These are phyloP conservation scores for Colletotrichum sp. DNA, from an alignment of 2,329 filamentous ascomycete species.

Conservation along the genomic window DNA sequence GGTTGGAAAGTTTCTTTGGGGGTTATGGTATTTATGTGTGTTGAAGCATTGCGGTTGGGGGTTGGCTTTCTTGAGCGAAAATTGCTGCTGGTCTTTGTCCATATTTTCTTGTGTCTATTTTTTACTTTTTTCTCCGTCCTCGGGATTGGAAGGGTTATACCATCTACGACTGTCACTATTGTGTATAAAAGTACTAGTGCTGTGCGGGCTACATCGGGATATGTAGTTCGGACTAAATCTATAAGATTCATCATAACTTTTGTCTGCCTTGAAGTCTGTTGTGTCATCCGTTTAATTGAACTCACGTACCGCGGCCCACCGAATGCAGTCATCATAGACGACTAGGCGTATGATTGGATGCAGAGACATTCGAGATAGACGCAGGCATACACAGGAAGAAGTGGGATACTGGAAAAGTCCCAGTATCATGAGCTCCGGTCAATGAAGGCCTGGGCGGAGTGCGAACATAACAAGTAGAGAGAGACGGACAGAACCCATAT, in stretches of 20 bases:
- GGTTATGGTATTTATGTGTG: background rate
- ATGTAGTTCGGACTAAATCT: background rate
- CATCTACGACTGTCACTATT: background rate
- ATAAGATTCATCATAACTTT: background rate
- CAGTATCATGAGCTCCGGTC: background rate
- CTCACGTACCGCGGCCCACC: no score
- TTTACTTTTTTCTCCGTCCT: background rate
- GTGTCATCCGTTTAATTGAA: no score
- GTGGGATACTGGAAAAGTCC: accelerated
- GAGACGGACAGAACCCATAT: background rate
- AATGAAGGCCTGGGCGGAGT: no score
- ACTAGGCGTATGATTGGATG: no score
- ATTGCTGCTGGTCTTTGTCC: background rate
- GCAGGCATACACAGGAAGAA: no score
- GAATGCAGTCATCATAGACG: no score
- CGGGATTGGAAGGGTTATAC: background rate
- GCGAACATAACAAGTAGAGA: background rate
- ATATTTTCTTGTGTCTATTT: background rate
- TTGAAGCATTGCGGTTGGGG: background rate
- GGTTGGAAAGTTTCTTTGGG: background rate
- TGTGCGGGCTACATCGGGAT: background rate
- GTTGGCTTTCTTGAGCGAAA: background rate
- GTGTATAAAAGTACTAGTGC: background rate
- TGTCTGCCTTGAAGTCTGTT: background rate
- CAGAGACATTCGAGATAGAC: background rate